Conservation (phyloP, 2,329 filamentous ascomycete genomes). For the Mycosphaerella sp. region DNA sequence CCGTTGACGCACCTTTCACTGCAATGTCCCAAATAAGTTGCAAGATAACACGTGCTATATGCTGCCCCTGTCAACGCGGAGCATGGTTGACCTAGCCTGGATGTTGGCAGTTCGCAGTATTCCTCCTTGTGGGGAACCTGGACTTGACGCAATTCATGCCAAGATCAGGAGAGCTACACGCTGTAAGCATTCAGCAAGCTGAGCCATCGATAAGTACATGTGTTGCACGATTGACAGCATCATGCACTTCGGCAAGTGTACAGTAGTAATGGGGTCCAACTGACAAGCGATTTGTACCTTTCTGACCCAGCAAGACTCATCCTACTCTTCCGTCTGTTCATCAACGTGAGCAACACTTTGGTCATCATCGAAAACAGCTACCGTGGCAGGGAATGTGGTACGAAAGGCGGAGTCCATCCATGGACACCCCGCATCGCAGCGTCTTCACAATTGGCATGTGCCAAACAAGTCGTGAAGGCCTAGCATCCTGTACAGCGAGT, state of each 20-base stretch:
- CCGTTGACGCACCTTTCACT: no score
- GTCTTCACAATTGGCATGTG: background rate
- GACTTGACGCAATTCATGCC: background rate
- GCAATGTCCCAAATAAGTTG: no score
- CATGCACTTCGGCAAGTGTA: no score
- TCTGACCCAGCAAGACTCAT: no score
- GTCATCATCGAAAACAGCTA: background rate
- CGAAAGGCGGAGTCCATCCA: background rate
- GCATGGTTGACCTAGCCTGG: background rate
- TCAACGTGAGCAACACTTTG: background rate
- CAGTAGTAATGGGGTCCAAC: no score
- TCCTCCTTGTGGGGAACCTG: background rate
- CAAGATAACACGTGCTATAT: no score
- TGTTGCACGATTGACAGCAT: background rate
- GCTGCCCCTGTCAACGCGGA: no score
- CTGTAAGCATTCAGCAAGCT: background rate
- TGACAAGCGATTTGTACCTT: no score
- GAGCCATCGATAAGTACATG: background rate
- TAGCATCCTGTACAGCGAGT: background rate
- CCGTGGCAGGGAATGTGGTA: background rate
- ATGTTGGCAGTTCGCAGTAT: background rate
- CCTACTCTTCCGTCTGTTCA: background rate
- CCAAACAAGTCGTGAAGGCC: background rate
- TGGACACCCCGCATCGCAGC: background rate
- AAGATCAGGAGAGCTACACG: background rate